These are phyloP conservation scores for Saturnispora ahearnii DNA, from an alignment of 805 yeast species.

Conservation along the genomic window DNA sequence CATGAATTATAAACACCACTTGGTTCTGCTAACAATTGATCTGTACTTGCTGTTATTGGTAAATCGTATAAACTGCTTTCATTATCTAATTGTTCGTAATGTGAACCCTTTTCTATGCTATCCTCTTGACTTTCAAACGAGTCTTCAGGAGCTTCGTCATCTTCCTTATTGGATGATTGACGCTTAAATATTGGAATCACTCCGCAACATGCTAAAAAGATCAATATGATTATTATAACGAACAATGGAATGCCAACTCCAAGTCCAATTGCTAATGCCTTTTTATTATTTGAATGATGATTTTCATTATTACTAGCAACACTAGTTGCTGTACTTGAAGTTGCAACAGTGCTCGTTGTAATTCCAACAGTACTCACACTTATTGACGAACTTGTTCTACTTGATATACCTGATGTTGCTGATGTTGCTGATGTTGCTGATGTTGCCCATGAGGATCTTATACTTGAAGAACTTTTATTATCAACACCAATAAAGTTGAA, in stretches of 20 bases:
- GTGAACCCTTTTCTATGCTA: constrained; percentile 32
- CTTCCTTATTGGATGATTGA: constrained; percentile 26
- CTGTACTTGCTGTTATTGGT: constrained; percentile 27
- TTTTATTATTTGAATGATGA: constrained; percentile 21
- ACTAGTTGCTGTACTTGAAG: constrained; percentile 23
- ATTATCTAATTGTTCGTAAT: constrained; percentile 41
- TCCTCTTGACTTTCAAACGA: constrained; percentile 20
- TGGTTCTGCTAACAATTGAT: constrained; percentile 21
- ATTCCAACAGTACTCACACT: constrained; percentile 8
- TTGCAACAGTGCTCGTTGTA: constrained; percentile 15
- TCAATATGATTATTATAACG: constrained; percentile 36
- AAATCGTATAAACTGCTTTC: constrained; percentile 16
- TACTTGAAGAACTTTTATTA: constrained; percentile 17
- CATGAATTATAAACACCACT: constrained; percentile 45
- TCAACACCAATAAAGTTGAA: constrained; percentile 50
- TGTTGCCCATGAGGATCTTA: constrained; percentile 15
- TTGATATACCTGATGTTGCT: constrained; percentile 12
- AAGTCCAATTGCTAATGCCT: constrained; percentile 74
- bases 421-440: constrained; percentile 15
- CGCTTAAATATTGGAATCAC: constrained; percentile 16
- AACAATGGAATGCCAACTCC: constrained; percentile 78
- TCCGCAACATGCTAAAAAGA: constrained; percentile 51
- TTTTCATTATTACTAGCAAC: constrained; percentile 14
- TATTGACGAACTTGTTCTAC: neutral
- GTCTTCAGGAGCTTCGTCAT: constrained; percentile 18